Conservation (phyloP, 805 yeast species). For the Nakazawaea laoshanensis region DNA sequence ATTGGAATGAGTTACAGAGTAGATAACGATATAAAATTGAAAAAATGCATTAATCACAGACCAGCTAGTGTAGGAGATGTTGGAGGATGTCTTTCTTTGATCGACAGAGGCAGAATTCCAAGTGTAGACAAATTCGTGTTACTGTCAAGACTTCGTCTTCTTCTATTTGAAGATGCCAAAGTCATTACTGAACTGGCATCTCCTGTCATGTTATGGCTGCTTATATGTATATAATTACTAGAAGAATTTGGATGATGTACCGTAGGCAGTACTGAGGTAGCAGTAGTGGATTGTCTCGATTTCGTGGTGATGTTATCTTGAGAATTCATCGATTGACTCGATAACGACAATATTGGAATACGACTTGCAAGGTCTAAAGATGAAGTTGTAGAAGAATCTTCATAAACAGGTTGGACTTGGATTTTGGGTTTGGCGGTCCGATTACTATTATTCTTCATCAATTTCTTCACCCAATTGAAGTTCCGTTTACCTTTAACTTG, state of each 20-base stretch:
- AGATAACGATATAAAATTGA: not conserved
- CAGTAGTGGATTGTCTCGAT: conserved; percentile 29
- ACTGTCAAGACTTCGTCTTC: conserved; percentile 25
- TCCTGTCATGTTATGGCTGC: conserved; percentile 4
- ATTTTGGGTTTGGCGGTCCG: too few species aligned
- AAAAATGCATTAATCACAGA: not conserved
- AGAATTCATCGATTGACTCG: conserved; percentile 8
- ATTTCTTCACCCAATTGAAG: conserved; percentile 25
- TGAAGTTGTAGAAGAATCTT: too few species aligned
- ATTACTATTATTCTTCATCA: conserved; percentile 23
- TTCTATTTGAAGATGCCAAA: conserved; percentile 23
- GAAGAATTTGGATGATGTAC: conserved; percentile 6
- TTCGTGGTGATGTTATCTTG: not conserved
- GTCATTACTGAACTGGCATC: conserved; percentile 25
- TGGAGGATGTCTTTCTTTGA: conserved; percentile 36
- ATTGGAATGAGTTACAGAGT: conserved; percentile 5
- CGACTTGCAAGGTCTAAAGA: conserved; percentile 5
- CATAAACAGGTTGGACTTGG: too few species aligned
- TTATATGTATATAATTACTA: conserved; percentile 8
- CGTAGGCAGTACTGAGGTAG: conserved; percentile 40
- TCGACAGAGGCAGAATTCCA: conserved; percentile 70
- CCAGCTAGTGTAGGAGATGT: not conserved
- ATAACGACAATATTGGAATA: conserved; percentile 9
- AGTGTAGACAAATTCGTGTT: conserved; percentile 57
- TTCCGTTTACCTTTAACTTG: conserved; percentile 10